phyloP scores from a whole-genome alignment of 1,139 yeast genomes.

The Lodderomyces jiufengensis region DNA sequence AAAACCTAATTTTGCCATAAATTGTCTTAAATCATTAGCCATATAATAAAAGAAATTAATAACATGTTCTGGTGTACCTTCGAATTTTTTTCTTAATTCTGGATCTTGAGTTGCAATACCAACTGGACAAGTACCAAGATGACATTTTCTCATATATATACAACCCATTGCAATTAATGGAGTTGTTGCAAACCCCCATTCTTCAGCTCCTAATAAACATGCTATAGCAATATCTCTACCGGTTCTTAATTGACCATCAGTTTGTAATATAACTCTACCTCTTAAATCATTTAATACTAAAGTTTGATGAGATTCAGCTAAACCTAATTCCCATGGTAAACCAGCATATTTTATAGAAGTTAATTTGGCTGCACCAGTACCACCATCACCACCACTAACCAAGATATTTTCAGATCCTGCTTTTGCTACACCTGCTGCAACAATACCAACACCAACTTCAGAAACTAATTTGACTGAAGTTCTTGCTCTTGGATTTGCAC shows the following conservation, averaged over 20 bases:
- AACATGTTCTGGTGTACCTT: conserved; percentile 97
- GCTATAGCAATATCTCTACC: conserved; percentile 97
- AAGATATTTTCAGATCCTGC: conserved; percentile 97
- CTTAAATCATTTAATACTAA: conserved; percentile 91
- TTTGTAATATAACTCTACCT: conserved; percentile 92
- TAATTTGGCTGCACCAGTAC: conserved; percentile 99
- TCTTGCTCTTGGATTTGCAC: conserved; percentile 95
- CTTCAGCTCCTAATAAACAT: conserved; percentile 94
- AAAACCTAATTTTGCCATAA: conserved; percentile 94
- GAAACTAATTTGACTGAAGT: conserved; percentile 95
- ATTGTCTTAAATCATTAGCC: conserved; percentile 85
- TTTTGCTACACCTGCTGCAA: conserved; percentile 98
- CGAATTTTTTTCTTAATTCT: conserved; percentile 82
- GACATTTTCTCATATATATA: conserved; percentile 93
- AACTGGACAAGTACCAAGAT: conserved; percentile 90
- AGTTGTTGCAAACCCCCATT: conserved; percentile 97
- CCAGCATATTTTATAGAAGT: conserved; percentile 97
- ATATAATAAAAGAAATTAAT: conserved; percentile 95
- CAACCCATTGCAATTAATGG: conserved; percentile 98
- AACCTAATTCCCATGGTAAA: conserved; percentile 97
- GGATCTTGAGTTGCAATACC: conserved; percentile 99
- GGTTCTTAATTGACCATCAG: conserved; percentile 96
- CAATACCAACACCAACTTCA: conserved; percentile 98
- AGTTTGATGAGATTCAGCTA: conserved; percentile 98
- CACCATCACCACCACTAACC: conserved; percentile 98